Percentiles rank a stretch among this genome's conserved stretches.
Conservation (phyloP, 139 green algal species). For the Dunaliella sp. region DNA sequence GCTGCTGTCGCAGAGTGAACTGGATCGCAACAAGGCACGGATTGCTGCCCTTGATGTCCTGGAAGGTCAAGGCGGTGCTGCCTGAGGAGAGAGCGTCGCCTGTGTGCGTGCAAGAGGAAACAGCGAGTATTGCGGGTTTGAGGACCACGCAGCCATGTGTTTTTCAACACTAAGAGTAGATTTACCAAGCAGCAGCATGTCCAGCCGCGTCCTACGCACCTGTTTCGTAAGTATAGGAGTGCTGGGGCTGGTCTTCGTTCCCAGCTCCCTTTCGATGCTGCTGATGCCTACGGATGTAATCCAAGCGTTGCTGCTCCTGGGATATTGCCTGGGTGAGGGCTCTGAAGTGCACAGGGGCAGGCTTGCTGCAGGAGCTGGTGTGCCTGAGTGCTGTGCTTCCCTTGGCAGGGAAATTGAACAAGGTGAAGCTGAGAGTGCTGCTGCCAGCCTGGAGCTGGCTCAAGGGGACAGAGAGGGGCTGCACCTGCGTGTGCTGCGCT, state of each 20-base stretch:
- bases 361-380: background rate
- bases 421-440: background rate
- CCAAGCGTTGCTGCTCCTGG: background rate
- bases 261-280: background rate
- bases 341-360: background rate
- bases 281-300: background rate
- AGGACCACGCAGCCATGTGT: background rate
- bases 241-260: background rate
- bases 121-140: background rate
- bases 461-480: background rate
- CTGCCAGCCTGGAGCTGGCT: background rate
- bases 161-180: background rate
- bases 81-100: background rate
- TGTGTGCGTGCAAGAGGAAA: background rate
- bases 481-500: background rate
- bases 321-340: background rate
- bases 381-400: background rate
- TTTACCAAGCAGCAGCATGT: too few relatives aligned
- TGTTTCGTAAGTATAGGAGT: background rate
- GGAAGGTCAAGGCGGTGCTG: background rate
- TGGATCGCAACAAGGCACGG: background rate
- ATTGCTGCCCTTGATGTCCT: background rate
- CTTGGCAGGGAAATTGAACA: background rate
- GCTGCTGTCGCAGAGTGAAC: background rate
- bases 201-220: too few relatives aligned